Percentiles rank a stretch among this genome's conserved stretches.
These are phyloP conservation scores for Striga asiatica DNA, from an alignment of 257 asterid genomes.

Conservation along the genomic window DNA sequence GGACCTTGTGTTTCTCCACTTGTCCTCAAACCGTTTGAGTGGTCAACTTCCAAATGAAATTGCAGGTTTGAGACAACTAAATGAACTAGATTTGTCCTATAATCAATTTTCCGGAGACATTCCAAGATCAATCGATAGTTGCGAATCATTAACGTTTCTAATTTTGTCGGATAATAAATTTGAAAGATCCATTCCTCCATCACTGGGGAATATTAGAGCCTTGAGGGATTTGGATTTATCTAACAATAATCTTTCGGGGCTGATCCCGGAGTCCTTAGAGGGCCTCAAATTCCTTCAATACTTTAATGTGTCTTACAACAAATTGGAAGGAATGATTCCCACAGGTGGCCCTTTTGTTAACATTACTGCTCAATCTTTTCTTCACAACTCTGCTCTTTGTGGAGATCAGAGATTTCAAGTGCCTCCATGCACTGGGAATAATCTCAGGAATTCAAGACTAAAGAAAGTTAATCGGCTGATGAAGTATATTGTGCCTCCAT, in stretches of 20 bases:
- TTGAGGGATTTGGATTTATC: constrained; percentile 15
- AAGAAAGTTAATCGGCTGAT: neutral
- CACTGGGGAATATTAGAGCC: constrained; percentile 12
- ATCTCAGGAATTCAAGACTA: neutral
- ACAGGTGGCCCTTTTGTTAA: constrained; percentile 12
- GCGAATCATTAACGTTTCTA: neutral
- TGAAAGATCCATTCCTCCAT: constrained; percentile 20
- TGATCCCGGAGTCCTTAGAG: constrained; percentile 20
- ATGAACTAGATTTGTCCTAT: constrained; percentile 20
- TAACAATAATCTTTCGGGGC: constrained; percentile 13
- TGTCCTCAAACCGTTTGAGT: too few relatives aligned
- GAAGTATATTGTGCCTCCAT: constrained; percentile 11
- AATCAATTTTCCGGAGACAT: constrained; percentile 18
- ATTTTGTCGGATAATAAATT: constrained; percentile 18
- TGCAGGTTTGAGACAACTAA: too few relatives aligned
- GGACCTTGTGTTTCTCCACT: constrained; percentile 8
- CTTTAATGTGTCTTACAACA: constrained; percentile 23
- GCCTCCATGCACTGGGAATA: neutral
- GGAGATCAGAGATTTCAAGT: constrained; percentile 13
- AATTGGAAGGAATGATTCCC: constrained; percentile 23
- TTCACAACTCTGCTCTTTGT: constrained; percentile 16
- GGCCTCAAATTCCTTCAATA: constrained; percentile 1
- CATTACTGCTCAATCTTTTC: constrained; percentile 21
- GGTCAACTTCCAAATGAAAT: too few relatives aligned
- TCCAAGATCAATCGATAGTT: constrained; percentile 15